Percentiles rank a stretch among this genome's conserved stretches.
Conservation (phyloP, 2,329 filamentous ascomycete species). For the Colletotrichum falcatum region DNA sequence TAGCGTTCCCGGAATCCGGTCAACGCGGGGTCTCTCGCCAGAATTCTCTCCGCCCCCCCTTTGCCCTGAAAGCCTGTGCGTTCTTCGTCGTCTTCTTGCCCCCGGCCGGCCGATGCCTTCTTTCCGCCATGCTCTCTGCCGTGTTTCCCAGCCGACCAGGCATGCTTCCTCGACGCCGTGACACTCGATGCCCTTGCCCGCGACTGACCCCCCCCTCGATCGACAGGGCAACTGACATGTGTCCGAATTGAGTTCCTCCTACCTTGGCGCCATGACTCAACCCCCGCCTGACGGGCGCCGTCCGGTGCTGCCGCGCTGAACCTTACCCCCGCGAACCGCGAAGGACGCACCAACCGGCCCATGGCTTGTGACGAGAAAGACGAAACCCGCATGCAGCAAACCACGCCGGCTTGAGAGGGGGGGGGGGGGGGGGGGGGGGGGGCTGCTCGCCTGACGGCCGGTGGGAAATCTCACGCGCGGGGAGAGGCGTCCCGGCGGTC, state of each 20-base stretch:
- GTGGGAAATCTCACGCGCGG: conserved; percentile 4
- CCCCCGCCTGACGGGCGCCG: not conserved
- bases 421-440: too few relatives aligned
- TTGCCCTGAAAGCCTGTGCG: conserved; percentile 4
- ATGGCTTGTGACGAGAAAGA: not conserved
- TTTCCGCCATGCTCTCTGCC: not conserved
- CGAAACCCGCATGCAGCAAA: not conserved
- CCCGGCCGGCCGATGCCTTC: not conserved
- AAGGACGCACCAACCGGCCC: not conserved
- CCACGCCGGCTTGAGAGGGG: not conserved
- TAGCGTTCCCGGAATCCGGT: conserved; percentile 27
- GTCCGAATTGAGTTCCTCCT: not conserved
- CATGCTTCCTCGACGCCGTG: not conserved
- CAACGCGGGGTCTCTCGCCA: not conserved
- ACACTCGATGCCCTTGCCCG: not conserved
- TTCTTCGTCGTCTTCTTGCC: too few relatives aligned
- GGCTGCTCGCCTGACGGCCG: not conserved
- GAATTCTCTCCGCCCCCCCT: not conserved
- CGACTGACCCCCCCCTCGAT: not conserved
- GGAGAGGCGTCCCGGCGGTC: not conserved
- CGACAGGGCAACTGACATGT: not conserved
- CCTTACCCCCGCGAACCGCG: not conserved
- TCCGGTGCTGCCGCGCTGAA: conserved; percentile 7
- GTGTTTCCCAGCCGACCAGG: not conserved
- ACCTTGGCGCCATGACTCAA: conserved; percentile 23